phyloP scores from a whole-genome alignment of 257 asterid species.

The Eucommia ulmoides region DNA sequence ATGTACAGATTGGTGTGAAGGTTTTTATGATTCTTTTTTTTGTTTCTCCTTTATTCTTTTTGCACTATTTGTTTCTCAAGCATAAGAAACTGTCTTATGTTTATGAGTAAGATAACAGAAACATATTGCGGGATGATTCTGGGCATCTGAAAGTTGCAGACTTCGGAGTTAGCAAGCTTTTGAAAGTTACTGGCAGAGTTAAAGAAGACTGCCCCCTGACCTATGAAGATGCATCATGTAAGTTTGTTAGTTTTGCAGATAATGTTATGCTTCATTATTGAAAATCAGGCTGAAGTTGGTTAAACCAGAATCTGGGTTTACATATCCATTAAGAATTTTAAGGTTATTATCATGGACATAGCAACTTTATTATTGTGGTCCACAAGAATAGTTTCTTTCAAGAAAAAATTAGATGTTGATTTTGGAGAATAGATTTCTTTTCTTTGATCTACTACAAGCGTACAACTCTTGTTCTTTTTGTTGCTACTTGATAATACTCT shows the following conservation, averaged over 20 bases:
- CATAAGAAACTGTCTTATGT: slow-evolving; percentile 18
- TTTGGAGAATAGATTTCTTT: too few relatives aligned
- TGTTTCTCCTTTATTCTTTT: not conserved
- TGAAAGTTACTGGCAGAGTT: slow-evolving; percentile 57
- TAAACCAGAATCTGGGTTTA: too few relatives aligned
- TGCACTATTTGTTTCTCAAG: slow-evolving; percentile 4
- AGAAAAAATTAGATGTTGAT: too few relatives aligned
- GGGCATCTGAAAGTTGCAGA: slow-evolving; percentile 98
- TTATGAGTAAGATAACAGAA: slow-evolving; percentile 43
- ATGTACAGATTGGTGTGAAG: not conserved
- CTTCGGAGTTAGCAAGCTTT: slow-evolving; percentile 86
- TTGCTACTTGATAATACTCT: not conserved
- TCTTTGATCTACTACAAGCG: too few relatives aligned
- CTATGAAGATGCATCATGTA: slow-evolving; percentile 56
- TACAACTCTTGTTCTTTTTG: not conserved
- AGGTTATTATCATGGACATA: not conserved
- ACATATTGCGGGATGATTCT: slow-evolving; percentile 85
- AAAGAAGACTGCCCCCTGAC: slow-evolving; percentile 56
- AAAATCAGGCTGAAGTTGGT: not conserved
- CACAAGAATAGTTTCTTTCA: not conserved
- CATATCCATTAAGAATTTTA: not conserved
- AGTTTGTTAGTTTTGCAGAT: slow-evolving; percentile 24
- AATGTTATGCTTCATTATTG: not conserved
- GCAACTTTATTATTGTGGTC: not conserved
- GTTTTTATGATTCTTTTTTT: not conserved